Base-by-base conservation (phyloP, 345 rosid species). In the Salix exigua region DNA sequence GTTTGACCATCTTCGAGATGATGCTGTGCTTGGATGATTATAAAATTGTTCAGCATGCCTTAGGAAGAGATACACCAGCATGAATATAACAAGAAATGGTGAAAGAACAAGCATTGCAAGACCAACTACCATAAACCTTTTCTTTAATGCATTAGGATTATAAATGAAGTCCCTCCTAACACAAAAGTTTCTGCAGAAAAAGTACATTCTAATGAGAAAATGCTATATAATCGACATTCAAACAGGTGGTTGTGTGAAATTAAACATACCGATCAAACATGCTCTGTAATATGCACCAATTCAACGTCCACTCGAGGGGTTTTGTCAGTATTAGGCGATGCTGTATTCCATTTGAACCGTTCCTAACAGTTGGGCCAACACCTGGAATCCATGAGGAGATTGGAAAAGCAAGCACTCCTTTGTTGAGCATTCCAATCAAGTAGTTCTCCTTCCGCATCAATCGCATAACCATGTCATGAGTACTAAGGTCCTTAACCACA, bases 241-340 rank as follows among this genome's bases (percentile, higher is more conserved):
- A 76, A 69, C 69, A 79, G n/a, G 76, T 23, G 70, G 26, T 76
- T 44, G 17, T 40, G 31, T 25, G 62, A 60, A 81, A 48, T 61
- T 68, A 37, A 72, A 31, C 87, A 74, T 88, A 96, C 99, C 97
- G 82, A 75, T 96, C 98, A 89, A 96, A 94, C 99, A 96, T 94
- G 92, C 96, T 92, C 87, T 96, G 98, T 83, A 96, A 82, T 82
- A 96, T 91, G 83, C 98, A 96, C 98, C 98, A 96, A 87, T 91
- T 96, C 67, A 96, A 87, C 73, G 94, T 94, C 99, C 99, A 96
- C 70, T 94, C 97, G 68, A 96, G 94, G 79, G 97, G 91, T 88
- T 96, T 96, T 64, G 98, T 91, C 70, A 96, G 84, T 33, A 94
- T 89, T 46, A 88, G 82, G 74, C 88, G 89, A 80, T 88, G 82